These are phyloP conservation scores for Aspergillus chevalieri DNA, from an alignment of 2,329 filamentous ascomycete species.

Conservation along the genomic window DNA sequence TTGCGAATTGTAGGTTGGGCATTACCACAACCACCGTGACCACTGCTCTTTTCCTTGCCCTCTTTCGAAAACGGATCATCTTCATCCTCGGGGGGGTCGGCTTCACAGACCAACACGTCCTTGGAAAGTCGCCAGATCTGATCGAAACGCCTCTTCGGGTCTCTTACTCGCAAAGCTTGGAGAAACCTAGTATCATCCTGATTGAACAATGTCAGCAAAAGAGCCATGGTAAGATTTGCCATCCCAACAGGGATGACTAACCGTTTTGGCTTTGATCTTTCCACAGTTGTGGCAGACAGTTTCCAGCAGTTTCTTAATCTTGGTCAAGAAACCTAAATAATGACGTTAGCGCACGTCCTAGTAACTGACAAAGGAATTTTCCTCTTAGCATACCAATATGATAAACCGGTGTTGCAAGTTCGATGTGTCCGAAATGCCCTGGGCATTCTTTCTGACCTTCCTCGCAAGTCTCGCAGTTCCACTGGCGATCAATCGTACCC, in stretches of 20 bases:
- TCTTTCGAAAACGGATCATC: constrained; percentile 66
- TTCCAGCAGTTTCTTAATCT: constrained; percentile 98
- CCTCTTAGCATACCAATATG: constrained; percentile 57
- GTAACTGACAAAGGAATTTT: constrained; percentile 1
- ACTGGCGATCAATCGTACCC: constrained; percentile 91
- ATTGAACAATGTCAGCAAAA: constrained; percentile 42
- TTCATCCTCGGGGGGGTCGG: constrained; percentile 62
- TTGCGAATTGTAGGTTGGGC: constrained; percentile 81
- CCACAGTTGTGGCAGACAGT: constrained; percentile 99
- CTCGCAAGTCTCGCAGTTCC: constrained; percentile 92
- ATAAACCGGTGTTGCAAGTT: constrained; percentile 92
- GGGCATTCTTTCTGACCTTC: constrained; percentile 95
- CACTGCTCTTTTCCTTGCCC: constrained; percentile 45
- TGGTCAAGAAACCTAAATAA: constrained; percentile 80
- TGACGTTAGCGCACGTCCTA: constrained; percentile 19
- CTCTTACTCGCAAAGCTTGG: constrained; percentile 74
- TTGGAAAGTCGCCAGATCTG: constrained; percentile 89
- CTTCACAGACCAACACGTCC: constrained; percentile 76
- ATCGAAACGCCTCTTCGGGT: constrained; percentile 92
- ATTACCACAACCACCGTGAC: constrained; percentile 91
- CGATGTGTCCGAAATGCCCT: constrained; percentile 97
- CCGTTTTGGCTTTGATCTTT: constrained; percentile 94
- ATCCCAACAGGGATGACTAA: constrained; percentile 67
- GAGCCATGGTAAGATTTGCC: constrained; percentile 48
- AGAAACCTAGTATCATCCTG: constrained; percentile 80